Conservation (phyloP, 2,329 filamentous ascomycete species). For the Sporothrix curviconia region DNA sequence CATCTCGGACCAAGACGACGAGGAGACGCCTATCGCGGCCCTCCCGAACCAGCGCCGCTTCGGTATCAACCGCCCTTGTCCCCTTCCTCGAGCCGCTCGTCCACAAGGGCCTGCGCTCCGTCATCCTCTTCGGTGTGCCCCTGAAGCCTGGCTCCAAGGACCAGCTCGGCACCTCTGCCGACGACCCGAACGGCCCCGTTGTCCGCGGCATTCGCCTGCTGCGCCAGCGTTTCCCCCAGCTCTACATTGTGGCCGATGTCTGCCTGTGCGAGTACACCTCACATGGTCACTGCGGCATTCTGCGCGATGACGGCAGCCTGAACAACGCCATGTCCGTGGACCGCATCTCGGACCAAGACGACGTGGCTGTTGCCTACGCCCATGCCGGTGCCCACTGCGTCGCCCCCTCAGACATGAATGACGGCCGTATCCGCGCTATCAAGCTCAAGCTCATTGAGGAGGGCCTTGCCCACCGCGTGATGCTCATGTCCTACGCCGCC, state of each 20-base stretch:
- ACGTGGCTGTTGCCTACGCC: slow-evolving; percentile 98
- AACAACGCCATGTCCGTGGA: slow-evolving; percentile 94
- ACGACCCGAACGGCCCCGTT: slow-evolving; percentile 88
- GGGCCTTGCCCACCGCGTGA: slow-evolving; percentile 81
- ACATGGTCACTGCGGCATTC: slow-evolving; percentile 94
- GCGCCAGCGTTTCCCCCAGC: slow-evolving; percentile 74
- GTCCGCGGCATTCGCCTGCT: slow-evolving; percentile 81
- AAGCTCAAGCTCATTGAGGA: slow-evolving; percentile 96
- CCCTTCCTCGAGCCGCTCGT: slow-evolving; percentile 81
- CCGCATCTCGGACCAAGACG: slow-evolving; percentile 84
- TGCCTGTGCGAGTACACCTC: slow-evolving; percentile 98
- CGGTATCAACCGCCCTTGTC: slow-evolving; percentile 77
- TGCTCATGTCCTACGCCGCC: slow-evolving; percentile 96
- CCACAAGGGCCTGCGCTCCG: slow-evolving; percentile 81
- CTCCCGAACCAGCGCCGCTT: slow-evolving; percentile 85
- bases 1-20: slow-evolving; percentile 87
- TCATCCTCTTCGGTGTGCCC: slow-evolving; percentile 94
- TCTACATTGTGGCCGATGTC: slow-evolving; percentile 89
- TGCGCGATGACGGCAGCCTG: slow-evolving; percentile 83
- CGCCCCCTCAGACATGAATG: slow-evolving; percentile 97
- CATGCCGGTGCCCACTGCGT: slow-evolving; percentile 93
- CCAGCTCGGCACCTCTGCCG: slow-evolving; percentile 81
- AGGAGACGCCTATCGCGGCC: slow-evolving; percentile 83
- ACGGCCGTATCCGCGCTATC: slow-evolving; percentile 92
- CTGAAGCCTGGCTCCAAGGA: slow-evolving; percentile 77